Conservation (phyloP, 352 stramenopile genomes). For the Sclerospora graminicola region DNA sequence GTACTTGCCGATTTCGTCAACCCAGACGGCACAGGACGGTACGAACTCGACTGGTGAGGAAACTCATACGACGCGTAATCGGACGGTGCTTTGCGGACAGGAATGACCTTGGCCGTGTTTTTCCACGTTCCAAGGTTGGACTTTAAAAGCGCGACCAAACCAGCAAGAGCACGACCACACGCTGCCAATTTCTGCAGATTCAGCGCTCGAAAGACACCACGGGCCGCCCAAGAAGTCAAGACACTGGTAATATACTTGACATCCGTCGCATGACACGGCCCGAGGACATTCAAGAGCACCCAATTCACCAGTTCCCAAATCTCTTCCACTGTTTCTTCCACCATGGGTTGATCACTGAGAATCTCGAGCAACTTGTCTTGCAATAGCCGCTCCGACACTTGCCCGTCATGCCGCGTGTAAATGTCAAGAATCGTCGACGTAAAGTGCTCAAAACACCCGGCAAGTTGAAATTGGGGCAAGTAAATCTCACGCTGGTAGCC, state of each 20-base stretch:
- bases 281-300: slow-evolving; percentile 91
- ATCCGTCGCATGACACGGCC: slow-evolving; percentile 91
- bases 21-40: slow-evolving; percentile 29
- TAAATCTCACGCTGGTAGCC: slow-evolving; percentile 97
- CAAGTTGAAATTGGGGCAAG: slow-evolving; percentile 96
- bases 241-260: slow-evolving; percentile 86
- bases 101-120: slow-evolving; percentile 71
- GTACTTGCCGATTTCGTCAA: slow-evolving; percentile 86
- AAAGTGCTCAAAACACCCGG: slow-evolving; percentile 93
- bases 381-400: slow-evolving; percentile 56
- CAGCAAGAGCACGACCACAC: slow-evolving; percentile 55
- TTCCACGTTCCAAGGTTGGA: slow-evolving; percentile 63
- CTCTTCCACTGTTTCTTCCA: slow-evolving; percentile 91
- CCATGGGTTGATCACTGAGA: slow-evolving; percentile 66
- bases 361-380: slow-evolving; percentile 81
- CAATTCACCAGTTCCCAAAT: slow-evolving; percentile 95
- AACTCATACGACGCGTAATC: slow-evolving; percentile 84
- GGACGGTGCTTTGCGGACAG: slow-evolving; percentile 67
- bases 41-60: slow-evolving; percentile 36
- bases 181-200: slow-evolving; percentile 58
- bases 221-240: slow-evolving; percentile 67
- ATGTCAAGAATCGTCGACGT: slow-evolving; percentile 64
- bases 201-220: slow-evolving; percentile 69
- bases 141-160: slow-evolving; percentile 63
- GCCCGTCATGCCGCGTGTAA: slow-evolving; percentile 43